Evolutionary conservation across 805 yeast genomes (phyloP), one percentile per base, ranked within the genome.

Genomic region (Metschnikowia cubensis): DNA sequence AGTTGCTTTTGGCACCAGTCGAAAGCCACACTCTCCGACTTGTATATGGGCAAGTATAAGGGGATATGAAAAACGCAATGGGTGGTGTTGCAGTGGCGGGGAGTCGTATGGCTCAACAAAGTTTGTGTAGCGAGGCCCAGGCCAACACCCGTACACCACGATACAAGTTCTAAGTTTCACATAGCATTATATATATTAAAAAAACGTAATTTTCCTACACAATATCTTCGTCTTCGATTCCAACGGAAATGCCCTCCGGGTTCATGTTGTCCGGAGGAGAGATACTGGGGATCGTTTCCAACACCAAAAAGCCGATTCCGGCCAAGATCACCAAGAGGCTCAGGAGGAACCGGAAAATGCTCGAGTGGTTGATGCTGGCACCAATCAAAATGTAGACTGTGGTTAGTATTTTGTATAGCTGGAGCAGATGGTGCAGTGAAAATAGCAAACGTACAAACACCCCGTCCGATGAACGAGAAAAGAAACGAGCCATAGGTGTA

Each of bases 221-320:
- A 48, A 70, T 63, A 50, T 72, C 77, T 42, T 73, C 78, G 33
- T 73, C 78, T 39, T 66, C 64, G 20, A 64, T 59, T 1, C 73
- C 74, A 40, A 71, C 64, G 35, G 69, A 52, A 17, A 71, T 58
- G 1, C 76, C 74, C 54, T 73, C 77, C 6, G 74, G 68, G 54
- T 66, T 86, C 87, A 89, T 88, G 68, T 85, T 88, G 50, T 80
- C 86, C 17, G 96, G 97, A 29, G 90, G 85, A 47, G 87, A 84
- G 38, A 88, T 73, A 52, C 86, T 79, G 17, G 91, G 89, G 25
- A 87, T 67, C 45, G 85, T 84, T 66, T 89, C 94, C 60, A 89
- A 75, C 0, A 69, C 80, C 44, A 77, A 63, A 66, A 75, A 89
- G 2, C 68, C 78, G 20, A 81, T 62, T 29, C 96, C 96, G 21